Conservation (phyloP, 1,284 basidiomycete genomes). For the Megacollybia platyphylla region DNA sequence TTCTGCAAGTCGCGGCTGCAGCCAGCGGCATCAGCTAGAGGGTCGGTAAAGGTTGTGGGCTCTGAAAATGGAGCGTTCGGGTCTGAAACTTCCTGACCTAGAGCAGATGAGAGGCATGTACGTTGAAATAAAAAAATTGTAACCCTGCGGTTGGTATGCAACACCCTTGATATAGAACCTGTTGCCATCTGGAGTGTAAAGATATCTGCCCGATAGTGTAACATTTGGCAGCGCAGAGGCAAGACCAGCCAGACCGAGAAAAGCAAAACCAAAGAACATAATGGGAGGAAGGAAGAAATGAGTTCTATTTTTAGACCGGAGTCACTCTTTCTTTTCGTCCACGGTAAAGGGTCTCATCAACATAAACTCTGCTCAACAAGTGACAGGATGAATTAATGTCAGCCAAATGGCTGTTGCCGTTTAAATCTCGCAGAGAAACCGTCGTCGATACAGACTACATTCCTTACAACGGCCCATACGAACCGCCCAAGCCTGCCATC, state of each 20-base stretch:
- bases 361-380: too few relatives aligned
- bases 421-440: too few relatives aligned
- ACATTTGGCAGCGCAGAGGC: constrained; percentile 40
- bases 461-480: constrained; percentile 51
- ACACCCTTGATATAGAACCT: constrained; percentile 89
- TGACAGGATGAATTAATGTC: too few relatives aligned
- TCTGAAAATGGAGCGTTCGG: constrained; percentile 68
- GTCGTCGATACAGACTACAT: constrained; percentile 24
- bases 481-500: constrained; percentile 20
- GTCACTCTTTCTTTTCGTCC: too few relatives aligned
- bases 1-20: constrained; percentile 75
- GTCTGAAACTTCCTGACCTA: constrained; percentile 32
- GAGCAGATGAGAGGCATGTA: not conserved
- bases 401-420: too few relatives aligned
- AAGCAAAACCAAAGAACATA: constrained; percentile 13
- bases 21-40: constrained; percentile 53
- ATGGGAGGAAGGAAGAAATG: constrained; percentile 5
- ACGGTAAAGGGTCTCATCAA: too few relatives aligned
- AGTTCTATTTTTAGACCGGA: not conserved
- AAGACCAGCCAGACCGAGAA: not conserved
- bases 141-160: constrained; percentile 82
- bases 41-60: constrained; percentile 65
- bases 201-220: constrained; percentile 60
- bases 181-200: constrained; percentile 60
- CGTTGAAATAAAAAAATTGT: constrained; percentile 9